Percentiles rank a stretch among this genome's conserved stretches.
Evolutionary conservation across 2,329 filamentous ascomycete genomes (phyloP).

Genomic region (Pyrenochaeta sp.): DNA sequence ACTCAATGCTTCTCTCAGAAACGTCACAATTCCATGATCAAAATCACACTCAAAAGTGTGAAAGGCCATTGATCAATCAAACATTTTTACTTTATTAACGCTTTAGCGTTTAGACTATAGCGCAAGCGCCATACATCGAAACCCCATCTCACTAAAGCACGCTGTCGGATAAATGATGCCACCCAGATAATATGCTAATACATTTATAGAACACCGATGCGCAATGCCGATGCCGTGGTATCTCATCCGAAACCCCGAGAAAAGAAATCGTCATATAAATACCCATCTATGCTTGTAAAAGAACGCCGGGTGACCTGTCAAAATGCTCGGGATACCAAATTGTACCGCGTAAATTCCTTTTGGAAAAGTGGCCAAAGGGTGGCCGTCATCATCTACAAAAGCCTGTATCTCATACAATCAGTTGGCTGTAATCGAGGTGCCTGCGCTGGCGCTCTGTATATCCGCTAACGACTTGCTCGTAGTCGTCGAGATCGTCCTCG

Average conservation of each 20-base stretch:
- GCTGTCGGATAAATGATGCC: no score
- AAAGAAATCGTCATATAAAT: conserved; percentile 1
- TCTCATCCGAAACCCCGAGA: conserved; percentile 4
- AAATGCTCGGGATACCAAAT: conserved; percentile 10
- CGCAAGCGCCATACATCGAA: no score
- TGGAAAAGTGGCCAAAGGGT: no score
- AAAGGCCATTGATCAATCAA: no score
- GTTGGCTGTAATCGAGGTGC: conserved; percentile 30
- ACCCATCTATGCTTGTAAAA: conserved; percentile 9
- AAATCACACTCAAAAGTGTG: no score
- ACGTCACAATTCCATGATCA: no score
- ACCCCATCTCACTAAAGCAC: no score
- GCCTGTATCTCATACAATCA: conserved; percentile 40
- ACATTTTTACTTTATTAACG: no score
- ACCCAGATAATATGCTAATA: neutral
- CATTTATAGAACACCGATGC: conserved; percentile 1
- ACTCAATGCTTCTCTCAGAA: no score
- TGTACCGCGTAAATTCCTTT: conserved; percentile 3
- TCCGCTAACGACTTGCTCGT: conserved; percentile 16
- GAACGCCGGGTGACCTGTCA: neutral
- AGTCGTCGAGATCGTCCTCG: conserved; percentile 26
- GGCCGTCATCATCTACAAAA: no score
- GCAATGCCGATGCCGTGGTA: conserved; percentile 18
- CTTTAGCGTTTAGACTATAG: neutral
- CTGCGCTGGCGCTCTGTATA: conserved; percentile 27